Evolutionary conservation across 805 yeast genomes (phyloP), one percentile per base, ranked within the genome.

Genomic region (Nakazawaea laoshanensis): DNA sequence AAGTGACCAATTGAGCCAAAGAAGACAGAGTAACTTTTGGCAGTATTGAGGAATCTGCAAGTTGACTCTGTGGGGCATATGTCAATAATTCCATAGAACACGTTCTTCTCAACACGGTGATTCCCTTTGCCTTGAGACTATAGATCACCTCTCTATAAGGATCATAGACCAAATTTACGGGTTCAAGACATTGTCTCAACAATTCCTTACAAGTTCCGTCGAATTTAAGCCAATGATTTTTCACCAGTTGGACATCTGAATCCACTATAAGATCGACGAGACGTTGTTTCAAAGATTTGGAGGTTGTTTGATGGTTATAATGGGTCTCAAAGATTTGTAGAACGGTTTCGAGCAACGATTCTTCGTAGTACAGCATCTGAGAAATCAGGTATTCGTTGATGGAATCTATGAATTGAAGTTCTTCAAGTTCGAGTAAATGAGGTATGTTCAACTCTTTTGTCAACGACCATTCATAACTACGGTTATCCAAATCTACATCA

Each of bases 201-300:
- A 82, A 62, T 46, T 87, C 95, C 36, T 69, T 71, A 48, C 94
- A 78, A 17, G 87, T 60, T 2, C 83, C 65, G 37, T 76, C 79
- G 37, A 88, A 68, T 39, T 78, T 74, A 21, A 69, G 60, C 82
- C 94, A 77, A 44, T 77, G 77, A 19, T 65, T 65, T 30, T 57
- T 53, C n/a, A 65, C 40, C 24, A 59, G 59, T 5, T 53, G 38
- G 16, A 59, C 47, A 40, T 53, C 55, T 21, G 43, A 30, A 13
- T 41, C 33, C 29, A 35, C 19, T 41, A 28, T 6, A 44, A 15
- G 55, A 39, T 7, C 47, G 32, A 14, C 34, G 32, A 21, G 32
- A 36, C 3, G 15, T 18, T n/a, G n/a, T n/a, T n/a, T 20, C 26
- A 7, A 25, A 17, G n/a, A 15, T 39, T 33, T 20, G 22, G 10